Conservation (phyloP, 441 rosid species). For the Adansonia rubrostipa region DNA sequence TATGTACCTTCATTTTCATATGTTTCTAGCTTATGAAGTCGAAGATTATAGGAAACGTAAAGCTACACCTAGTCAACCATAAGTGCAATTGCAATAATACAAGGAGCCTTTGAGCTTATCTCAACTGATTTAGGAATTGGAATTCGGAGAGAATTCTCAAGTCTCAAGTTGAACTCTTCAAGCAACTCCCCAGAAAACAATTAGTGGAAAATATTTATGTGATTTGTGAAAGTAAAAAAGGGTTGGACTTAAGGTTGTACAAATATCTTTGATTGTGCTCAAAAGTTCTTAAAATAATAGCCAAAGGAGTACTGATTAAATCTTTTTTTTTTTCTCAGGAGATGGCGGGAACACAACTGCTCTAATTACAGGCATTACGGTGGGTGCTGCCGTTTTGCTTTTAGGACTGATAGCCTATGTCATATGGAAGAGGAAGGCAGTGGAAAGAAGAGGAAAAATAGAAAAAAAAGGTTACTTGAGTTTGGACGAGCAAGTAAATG, state of each 20-base stretch:
- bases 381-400: slow-evolving; percentile 51
- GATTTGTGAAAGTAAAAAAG: neutral
- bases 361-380: slow-evolving; percentile 52
- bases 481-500: neutral
- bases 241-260: neutral
- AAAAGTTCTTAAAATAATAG: neutral
- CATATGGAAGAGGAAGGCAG: slow-evolving; percentile 33
- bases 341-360: slow-evolving; percentile 33
- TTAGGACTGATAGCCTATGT: slow-evolving; percentile 43
- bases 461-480: slow-evolving; percentile 45
- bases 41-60: neutral
- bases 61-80: neutral
- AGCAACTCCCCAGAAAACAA: neutral
- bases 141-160: no score
- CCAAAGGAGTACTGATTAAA: neutral
- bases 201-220: neutral
- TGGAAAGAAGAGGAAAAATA: slow-evolving; percentile 14
- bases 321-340: slow-evolving; percentile 41
- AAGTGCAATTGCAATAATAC: no score
- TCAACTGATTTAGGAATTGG: neutral
- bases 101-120: neutral
- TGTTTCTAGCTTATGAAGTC: neutral
- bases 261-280: neutral
- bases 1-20: neutral
- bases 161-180: neutral